Percentiles rank a stretch among this genome's conserved stretches.
phyloP scores from a whole-genome alignment of 2,329 filamentous ascomycete species.

The Fusarium transvaalense region DNA sequence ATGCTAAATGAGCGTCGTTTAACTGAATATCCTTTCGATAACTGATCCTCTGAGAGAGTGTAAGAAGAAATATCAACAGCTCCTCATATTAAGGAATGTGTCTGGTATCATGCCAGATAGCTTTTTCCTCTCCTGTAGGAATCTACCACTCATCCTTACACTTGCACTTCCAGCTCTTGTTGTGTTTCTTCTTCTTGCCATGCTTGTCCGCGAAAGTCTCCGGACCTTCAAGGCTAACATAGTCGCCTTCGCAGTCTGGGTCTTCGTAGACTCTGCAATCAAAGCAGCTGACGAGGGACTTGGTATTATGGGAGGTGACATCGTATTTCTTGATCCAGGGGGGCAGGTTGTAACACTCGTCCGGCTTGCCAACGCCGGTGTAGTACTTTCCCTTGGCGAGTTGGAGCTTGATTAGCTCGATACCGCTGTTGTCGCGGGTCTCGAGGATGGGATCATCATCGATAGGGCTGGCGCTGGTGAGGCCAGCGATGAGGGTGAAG shows the following conservation, averaged over 20 bases:
- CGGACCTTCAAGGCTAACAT: not conserved
- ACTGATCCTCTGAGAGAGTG: too few species aligned
- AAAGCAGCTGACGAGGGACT: slow-evolving; percentile 9
- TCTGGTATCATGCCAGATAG: not conserved
- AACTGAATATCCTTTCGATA: too few species aligned
- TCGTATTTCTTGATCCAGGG: slow-evolving; percentile 9
- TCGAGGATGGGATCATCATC: not conserved
- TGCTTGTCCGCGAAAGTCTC: not conserved
- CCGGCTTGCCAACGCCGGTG: not conserved
- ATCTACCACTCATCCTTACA: not conserved
- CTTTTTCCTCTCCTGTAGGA: not conserved
- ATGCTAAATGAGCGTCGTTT: not conserved
- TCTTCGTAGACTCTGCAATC: slow-evolving; percentile 5
- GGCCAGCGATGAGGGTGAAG: not conserved
- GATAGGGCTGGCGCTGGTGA: not conserved
- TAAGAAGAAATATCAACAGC: too few species aligned
- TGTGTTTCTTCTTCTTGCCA: not conserved
- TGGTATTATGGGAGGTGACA: not conserved
- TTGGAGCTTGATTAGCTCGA: slow-evolving; percentile 4
- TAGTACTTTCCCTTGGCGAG: slow-evolving; percentile 5
- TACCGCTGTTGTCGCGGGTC: not conserved
- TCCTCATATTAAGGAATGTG: not conserved
- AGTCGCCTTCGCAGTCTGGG: not conserved
- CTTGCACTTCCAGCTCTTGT: slow-evolving; percentile 15
- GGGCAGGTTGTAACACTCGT: not conserved